Evolutionary conservation across 2,329 filamentous ascomycete genomes (phyloP), one percentile per base, ranked within the genome.

Genomic region (Penicillium sp.): DNA sequence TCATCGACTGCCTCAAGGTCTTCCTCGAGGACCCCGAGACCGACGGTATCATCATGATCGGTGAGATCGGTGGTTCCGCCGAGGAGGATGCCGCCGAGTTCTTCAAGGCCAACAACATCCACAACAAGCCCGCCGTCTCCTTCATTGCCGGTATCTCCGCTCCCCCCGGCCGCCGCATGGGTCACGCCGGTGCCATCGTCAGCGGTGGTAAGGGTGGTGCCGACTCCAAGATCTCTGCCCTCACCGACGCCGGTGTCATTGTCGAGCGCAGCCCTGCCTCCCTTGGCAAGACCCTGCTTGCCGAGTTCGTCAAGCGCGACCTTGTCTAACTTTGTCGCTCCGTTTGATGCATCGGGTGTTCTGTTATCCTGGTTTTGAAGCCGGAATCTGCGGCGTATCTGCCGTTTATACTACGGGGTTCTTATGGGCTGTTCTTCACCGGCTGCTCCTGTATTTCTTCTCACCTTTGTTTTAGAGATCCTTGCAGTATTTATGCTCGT

Each of bases 31-130:
- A 99, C 73, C 81, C 87, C 72, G 89, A 95, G 78, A 99, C 93
- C 33, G 93, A 99, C 71, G 93, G 93, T 70, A 96, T 99, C 77
- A 96, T 99, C 79, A 96, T 99, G 93, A 97, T 99, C 72, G 93
- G 93, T 71, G 93, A 97, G 80, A 97, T 99, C 71, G 93, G 93
- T 75, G 93, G 93, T 57, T 89, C 88, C 53, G 93, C 93, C 52
- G 93, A 99, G 79, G 93, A 99, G 79, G 93, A 99, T 66, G 93
- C 93, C 33, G 92, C 93, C 66, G 93, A 97, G 66, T 99, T 95
- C 81, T 78, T 97, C 70, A 89, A 88, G 79, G 80, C 84, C 72
- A 83, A 93, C 80, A 97, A 99, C 82, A 91, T 84, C 53, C 79
- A 84, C 72, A 87, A 90, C 75, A 99, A 96, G 84, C 93, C 93